Evolutionary conservation across 2,329 filamentous ascomycete genomes (phyloP).

Genomic region (Curvularia verruculosa): DNA sequence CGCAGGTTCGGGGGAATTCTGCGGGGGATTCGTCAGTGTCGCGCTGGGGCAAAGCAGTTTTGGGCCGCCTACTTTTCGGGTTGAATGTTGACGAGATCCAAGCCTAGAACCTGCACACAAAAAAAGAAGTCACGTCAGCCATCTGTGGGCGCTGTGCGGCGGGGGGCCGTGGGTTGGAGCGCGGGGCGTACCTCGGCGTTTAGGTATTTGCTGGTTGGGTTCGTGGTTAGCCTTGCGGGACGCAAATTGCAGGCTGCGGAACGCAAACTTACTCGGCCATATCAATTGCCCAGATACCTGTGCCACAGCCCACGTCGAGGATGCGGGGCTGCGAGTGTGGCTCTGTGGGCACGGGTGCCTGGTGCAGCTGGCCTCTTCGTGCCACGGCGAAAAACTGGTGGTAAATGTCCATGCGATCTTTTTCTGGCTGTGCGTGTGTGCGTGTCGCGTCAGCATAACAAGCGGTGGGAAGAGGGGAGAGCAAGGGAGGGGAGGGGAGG

Average conservation of each 20-base stretch:
- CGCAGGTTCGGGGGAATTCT: constrained; percentile 74
- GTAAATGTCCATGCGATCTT: constrained; percentile 80
- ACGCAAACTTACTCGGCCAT: constrained; percentile 71
- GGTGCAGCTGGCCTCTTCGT: constrained; percentile 58
- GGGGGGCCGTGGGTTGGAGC: neutral
- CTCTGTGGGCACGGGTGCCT: constrained; percentile 49
- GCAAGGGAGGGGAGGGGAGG: neutral
- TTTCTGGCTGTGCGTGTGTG: constrained; percentile 74
- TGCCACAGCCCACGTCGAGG: constrained; percentile 78
- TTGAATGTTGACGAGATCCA: constrained; percentile 68
- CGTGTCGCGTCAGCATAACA: constrained; percentile 23
- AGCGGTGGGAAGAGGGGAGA: neutral
- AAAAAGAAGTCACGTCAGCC: constrained; percentile 33
- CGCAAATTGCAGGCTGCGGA: constrained; percentile 21
- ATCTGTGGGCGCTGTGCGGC: constrained; percentile 21
- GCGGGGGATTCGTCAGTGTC: constrained; percentile 38
- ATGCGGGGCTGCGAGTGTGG: constrained; percentile 55
- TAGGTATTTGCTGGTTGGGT: constrained; percentile 57
- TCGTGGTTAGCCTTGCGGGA: constrained; percentile 35
- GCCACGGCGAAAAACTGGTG: constrained; percentile 76
- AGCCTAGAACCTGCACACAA: constrained; percentile 62
- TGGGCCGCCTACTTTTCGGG: constrained; percentile 58
- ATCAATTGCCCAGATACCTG: constrained; percentile 89
- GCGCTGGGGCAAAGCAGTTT: constrained; percentile 47
- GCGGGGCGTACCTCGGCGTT: constrained; percentile 56